Conservation (phyloP, 108 stramenopile species). For the Pseudonitzschia pungens region DNA sequence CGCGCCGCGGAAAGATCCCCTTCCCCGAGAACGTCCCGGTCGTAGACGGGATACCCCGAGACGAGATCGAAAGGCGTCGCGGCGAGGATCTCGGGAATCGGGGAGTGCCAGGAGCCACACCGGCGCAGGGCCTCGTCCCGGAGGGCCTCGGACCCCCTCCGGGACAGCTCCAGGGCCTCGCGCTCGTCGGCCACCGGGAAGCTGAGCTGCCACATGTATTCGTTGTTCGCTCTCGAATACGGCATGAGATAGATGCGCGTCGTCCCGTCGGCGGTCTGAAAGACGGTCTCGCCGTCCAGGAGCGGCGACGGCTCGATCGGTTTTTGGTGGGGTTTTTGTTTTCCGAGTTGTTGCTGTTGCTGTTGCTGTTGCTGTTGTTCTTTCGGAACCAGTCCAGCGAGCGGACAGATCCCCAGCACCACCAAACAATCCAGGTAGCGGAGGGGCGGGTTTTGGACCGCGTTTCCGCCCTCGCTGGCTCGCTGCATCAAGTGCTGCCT, state of each 20-base stretch:
- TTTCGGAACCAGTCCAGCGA: background rate
- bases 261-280: constrained; percentile 80
- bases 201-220: constrained; percentile 88
- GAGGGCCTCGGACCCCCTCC: constrained; percentile 46
- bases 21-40: constrained; percentile 54
- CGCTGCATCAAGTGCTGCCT: constrained; percentile 45
- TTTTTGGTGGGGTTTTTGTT: background rate
- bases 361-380: too few relatives aligned
- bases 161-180: constrained; percentile 48
- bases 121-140: constrained; percentile 60
- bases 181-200: constrained; percentile 66
- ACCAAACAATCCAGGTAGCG: constrained; percentile 82
- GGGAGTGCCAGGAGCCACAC: constrained; percentile 68
- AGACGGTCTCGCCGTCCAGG: constrained; percentile 80
- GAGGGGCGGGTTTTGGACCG: constrained; percentile 36
- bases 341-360: too few relatives aligned
- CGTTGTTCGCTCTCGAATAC: constrained; percentile 45
- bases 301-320: constrained; percentile 8
- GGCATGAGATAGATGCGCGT: constrained; percentile 87
- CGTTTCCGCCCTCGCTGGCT: constrained; percentile 14
- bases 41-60: constrained; percentile 88
- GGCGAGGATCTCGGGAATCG: constrained; percentile 57
- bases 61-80: constrained; percentile 56
- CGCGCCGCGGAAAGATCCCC: constrained; percentile 24
- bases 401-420: constrained; percentile 72